Evolutionary conservation across 2,329 filamentous ascomycete genomes (phyloP).

Genomic region (Lachnellula cervina): DNA sequence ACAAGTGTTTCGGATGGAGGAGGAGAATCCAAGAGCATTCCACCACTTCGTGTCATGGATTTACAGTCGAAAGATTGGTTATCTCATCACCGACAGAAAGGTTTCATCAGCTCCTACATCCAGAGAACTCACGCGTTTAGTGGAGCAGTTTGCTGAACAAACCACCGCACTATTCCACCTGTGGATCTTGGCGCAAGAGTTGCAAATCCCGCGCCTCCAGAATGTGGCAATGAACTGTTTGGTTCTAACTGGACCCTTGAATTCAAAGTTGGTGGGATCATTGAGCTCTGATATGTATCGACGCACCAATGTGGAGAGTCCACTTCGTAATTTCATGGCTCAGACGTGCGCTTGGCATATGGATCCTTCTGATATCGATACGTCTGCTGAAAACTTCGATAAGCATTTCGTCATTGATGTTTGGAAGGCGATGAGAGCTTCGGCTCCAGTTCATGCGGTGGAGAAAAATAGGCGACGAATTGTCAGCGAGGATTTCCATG

Average conservation of each 20-base stretch:
- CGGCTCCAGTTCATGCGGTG: not conserved
- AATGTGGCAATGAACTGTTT: not conserved
- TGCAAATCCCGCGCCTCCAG: not conserved
- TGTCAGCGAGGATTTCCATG: not conserved
- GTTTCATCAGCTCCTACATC: not conserved
- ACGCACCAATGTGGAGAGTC: not conserved
- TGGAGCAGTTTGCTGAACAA: not conserved
- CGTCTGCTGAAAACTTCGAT: not conserved
- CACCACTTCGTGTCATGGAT: not conserved
- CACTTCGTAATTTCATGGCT: not conserved
- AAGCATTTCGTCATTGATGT: not conserved
- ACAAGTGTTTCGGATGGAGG: not conserved
- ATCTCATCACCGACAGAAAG: not conserved
- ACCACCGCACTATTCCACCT: conserved; percentile 47
- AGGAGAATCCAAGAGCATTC: not conserved
- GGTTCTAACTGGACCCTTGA: not conserved
- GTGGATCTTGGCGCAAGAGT: not conserved
- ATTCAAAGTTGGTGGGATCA: not conserved
- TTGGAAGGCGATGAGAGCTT: not conserved
- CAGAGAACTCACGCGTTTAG: not conserved
- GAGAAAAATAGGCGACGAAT: not conserved
- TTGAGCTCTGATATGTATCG: not conserved
- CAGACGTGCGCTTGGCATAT: not conserved
- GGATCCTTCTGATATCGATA: not conserved
- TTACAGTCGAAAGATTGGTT: not conserved